A percentile compares a stretch with the other conserved stretches of the same genome.
These are phyloP conservation scores for Exophiala sp. DNA, from an alignment of 2,329 filamentous ascomycete species.

Conservation along the genomic window DNA sequence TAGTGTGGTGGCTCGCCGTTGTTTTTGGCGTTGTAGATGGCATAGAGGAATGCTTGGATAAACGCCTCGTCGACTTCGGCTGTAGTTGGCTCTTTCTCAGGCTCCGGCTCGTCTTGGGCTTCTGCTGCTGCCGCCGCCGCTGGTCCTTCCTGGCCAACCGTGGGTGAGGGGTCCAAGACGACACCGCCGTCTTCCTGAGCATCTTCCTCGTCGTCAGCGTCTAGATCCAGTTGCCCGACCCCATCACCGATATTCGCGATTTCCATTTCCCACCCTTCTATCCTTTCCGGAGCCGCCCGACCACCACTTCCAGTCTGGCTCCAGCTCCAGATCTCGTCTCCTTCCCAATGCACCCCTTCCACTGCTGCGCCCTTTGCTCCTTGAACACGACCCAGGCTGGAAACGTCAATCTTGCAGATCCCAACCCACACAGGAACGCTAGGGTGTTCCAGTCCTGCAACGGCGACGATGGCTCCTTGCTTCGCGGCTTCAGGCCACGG, in stretches of 20 bases:
- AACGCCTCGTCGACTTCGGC: constrained; percentile 64
- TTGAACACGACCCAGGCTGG: constrained; percentile 48
- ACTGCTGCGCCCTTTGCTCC: constrained; percentile 61
- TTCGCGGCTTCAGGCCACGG: constrained; percentile 56
- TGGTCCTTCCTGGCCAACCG: constrained; percentile 23
- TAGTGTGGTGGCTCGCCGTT: constrained; percentile 49
- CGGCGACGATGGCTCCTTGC: constrained; percentile 57
- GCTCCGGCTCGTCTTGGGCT: constrained; percentile 32
- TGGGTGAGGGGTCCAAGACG: constrained; percentile 27
- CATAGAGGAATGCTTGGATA: constrained; percentile 58
- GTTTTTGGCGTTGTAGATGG: constrained; percentile 54
- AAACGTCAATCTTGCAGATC: constrained; percentile 59
- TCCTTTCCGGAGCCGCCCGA: constrained; percentile 46
- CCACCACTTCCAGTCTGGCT: constrained; percentile 51
- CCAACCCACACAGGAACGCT: constrained; percentile 60
- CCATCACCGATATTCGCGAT: constrained; percentile 36
- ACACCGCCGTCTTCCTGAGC: constrained; percentile 44
- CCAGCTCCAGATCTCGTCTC: constrained; percentile 64
- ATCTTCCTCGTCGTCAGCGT: constrained; percentile 41
- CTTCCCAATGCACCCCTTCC: constrained; percentile 60
- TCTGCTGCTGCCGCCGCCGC: not conserved
- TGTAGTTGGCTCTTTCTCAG: constrained; percentile 51
- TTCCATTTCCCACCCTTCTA: constrained; percentile 47
- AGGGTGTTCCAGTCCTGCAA: constrained; percentile 54
- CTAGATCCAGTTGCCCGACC: constrained; percentile 38